These are phyloP conservation scores for Debaryomyces hansenii DNA, from an alignment of 805 yeast genomes.

Conservation along the genomic window DNA sequence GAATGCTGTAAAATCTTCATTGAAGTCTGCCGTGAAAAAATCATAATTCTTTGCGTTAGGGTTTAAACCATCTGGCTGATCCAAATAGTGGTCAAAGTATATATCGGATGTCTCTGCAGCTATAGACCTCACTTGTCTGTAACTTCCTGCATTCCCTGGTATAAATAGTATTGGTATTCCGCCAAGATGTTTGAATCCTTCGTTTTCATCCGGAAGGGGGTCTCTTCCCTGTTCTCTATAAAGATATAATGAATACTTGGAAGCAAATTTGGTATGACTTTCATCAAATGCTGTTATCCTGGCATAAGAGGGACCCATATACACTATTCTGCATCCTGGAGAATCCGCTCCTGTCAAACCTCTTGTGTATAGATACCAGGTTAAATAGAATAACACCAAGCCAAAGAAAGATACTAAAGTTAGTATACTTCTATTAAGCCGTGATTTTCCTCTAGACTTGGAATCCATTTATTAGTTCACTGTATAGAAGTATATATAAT, in stretches of 20 bases:
- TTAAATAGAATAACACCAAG: slow-evolving; percentile 11
- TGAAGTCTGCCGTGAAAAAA: slow-evolving; percentile 89
- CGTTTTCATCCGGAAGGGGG: slow-evolving; percentile 45
- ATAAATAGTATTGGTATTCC: slow-evolving; percentile 92
- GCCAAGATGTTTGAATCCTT: slow-evolving; percentile 33
- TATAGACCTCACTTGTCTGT: slow-evolving; percentile 84
- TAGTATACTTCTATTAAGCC: slow-evolving; percentile 9
- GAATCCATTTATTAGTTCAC: slow-evolving; percentile 3
- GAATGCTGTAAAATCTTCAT: slow-evolving; percentile 94
- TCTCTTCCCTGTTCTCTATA: slow-evolving; percentile 84
- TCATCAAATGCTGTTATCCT: slow-evolving; percentile 70
- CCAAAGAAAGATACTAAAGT: slow-evolving; percentile 16
- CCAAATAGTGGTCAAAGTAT: slow-evolving; percentile 39
- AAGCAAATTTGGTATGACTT: slow-evolving; percentile 66
- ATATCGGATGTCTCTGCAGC: slow-evolving; percentile 75
- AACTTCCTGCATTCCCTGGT: slow-evolving; percentile 98
- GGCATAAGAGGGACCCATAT: slow-evolving; percentile 85
- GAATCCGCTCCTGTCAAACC: slow-evolving; percentile 29
- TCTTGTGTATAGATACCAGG: slow-evolving; percentile 14
- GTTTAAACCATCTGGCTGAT: slow-evolving; percentile 21
- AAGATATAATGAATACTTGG: slow-evolving; percentile 79
- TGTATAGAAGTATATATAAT: neutral
- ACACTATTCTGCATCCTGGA: slow-evolving; percentile 61
- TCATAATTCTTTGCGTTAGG: slow-evolving; percentile 56
- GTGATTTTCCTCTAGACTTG: slow-evolving; percentile 8